Conservation (phyloP, 2,329 filamentous ascomycete species). For the Ophiocordyceps camponoti-floridani region DNA sequence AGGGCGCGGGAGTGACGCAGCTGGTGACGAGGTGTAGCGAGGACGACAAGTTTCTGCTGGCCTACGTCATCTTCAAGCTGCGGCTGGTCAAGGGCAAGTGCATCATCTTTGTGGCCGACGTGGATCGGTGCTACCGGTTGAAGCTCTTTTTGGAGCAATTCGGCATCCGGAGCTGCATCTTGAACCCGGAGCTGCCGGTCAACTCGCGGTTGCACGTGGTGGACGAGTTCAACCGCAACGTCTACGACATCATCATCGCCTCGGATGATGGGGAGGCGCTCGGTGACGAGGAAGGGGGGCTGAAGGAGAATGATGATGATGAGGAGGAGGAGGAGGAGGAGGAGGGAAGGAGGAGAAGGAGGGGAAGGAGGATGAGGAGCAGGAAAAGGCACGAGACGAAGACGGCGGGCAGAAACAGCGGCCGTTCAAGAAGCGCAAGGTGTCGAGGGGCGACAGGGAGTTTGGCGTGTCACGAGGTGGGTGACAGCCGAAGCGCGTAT, state of each 20-base stretch:
- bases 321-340: constrained; percentile 23
- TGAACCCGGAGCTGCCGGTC: constrained; percentile 88
- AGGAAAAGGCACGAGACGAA: constrained; percentile 7
- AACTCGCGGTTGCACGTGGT: constrained; percentile 90
- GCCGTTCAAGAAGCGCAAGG: constrained; percentile 20
- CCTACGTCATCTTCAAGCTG: constrained; percentile 90
- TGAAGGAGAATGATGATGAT: constrained; percentile 21
- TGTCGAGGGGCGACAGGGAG: constrained; percentile 51
- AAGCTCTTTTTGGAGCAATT: constrained; percentile 97
- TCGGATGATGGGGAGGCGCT: constrained; percentile 81
- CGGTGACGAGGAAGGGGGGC: constrained; percentile 37
- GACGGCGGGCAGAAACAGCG: constrained; percentile 3
- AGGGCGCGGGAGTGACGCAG: constrained; percentile 63
- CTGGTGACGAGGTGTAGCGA: constrained; percentile 86
- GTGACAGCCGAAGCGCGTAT: constrained; percentile 1
- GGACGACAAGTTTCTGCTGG: constrained; percentile 87
- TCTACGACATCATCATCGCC: constrained; percentile 97
- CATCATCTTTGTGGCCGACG: constrained; percentile 54
- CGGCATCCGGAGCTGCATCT: constrained; percentile 76
- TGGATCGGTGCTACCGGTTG: constrained; percentile 75
- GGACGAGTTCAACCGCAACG: constrained; percentile 88
- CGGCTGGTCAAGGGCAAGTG: constrained; percentile 88
- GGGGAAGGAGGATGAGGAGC: too few relatives aligned
- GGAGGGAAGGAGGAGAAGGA: too few relatives aligned
- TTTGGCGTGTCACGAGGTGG: constrained; percentile 80